Base-by-base conservation (phyloP, 2,329 filamentous ascomycete genomes). In the Aspergillus fumigatus region DNA sequence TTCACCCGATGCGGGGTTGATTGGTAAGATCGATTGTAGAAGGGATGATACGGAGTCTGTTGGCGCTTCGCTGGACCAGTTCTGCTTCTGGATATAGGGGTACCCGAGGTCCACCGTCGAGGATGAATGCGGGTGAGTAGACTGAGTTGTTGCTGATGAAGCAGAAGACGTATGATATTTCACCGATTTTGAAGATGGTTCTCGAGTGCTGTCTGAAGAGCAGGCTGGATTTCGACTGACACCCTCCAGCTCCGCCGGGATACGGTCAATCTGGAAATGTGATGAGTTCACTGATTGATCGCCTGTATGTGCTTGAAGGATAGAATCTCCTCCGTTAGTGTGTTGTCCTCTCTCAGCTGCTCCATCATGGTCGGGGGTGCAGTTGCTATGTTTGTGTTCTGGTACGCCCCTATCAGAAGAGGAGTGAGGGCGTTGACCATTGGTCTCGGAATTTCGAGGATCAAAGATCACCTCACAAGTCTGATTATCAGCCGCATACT, bases 1-100 rank as follows among this genome's bases (percentile, higher is more conserved):
- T 17, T 53, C 49, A 26, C 50, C 55, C 17, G 61, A 40, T 29
- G 69, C 65, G 17, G 70, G 70, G 21, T 73, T 73, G 25, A 73
- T 70, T 6, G 70, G 70, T 19, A 74, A 62, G 4, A 63, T 61
- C 6, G 71, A 73, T 41, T 65, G 61, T 8, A 70, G 54, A 17
- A 73, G 66, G 32, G 66, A 67, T 14, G 64, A 59, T 21, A 63
- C 59, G 40, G 61, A 59, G 25, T 47, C 52, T 48, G 58, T 48
- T 17, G 48, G 48, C 21, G 53, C 51, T 51, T 62, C 52, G 11
- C 52, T 56, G 7, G 60, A 43, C 54, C 55, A 64, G 26, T 56
- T 41, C 9, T 60, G 43, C 43, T 59, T 50, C 8, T 60, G 54
- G 7, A 56, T 58, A n/a, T 62, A 43, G 41, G 59, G 47, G 40